These are phyloP conservation scores for Polymyxa betae DNA, from an alignment of 208 protist species.

Conservation along the genomic window DNA sequence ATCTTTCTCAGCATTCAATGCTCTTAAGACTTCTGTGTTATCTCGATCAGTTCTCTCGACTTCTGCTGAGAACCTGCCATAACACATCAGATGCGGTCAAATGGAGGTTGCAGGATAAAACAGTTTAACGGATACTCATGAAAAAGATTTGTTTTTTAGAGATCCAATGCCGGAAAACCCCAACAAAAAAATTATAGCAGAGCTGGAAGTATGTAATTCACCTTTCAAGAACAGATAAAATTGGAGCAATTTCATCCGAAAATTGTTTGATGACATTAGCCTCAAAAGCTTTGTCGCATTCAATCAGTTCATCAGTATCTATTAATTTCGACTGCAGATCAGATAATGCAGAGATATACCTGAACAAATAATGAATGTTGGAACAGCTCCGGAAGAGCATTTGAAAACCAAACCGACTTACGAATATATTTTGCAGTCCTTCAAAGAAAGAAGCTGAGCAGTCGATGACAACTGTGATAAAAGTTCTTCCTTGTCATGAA, in stretches of 20 bases:
- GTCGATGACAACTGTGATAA: constrained; percentile 3
- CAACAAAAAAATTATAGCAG: neutral
- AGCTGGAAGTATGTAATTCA: neutral
- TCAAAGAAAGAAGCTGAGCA: neutral
- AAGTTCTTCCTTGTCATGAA: neutral
- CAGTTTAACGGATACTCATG: neutral
- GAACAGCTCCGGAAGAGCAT: neutral
- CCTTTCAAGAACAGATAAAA: constrained; percentile 40
- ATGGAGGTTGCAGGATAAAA: constrained; percentile 11
- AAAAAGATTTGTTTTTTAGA: too few species aligned
- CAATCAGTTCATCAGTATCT: neutral
- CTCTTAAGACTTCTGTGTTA: neutral
- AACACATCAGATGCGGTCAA: neutral
- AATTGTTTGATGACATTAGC: neutral
- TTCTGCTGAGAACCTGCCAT: constrained; percentile 1
- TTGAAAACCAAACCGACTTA: neutral
- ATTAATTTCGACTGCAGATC: neutral
- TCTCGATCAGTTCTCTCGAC: neutral
- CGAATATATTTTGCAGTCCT: neutral
- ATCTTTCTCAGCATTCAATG: constrained; percentile 9
- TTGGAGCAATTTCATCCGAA: neutral
- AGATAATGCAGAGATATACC: neutral
- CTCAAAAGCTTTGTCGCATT: neutral
- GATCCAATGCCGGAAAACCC: too few species aligned
- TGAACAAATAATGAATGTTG: neutral